Evolutionary conservation across 2,329 filamentous ascomycete species (phyloP).

Genomic region (Fusarium neocosmosporiellum): DNA sequence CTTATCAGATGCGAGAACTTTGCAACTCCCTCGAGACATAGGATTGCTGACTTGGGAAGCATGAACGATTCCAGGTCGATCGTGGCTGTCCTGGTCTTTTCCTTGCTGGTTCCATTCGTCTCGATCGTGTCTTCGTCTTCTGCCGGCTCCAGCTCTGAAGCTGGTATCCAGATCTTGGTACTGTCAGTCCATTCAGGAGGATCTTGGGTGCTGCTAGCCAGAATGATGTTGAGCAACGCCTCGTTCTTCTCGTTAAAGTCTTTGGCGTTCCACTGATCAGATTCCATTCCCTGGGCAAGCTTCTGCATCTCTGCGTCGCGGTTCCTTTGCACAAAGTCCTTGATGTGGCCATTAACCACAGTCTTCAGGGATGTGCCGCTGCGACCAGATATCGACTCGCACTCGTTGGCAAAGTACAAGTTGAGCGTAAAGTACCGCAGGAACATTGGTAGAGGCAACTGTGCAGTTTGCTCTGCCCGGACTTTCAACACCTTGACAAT

Average conservation of each 20-base stretch:
- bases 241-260: conserved; percentile 76
- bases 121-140: conserved; percentile 52
- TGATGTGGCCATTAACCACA: conserved; percentile 84
- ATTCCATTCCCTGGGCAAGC: conserved; percentile 81
- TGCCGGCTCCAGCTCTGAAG: conserved; percentile 51
- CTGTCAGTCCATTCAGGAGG: conserved; percentile 73
- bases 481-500: conserved; percentile 82
- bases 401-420: conserved; percentile 85
- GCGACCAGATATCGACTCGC: conserved; percentile 84
- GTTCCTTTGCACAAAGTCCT: conserved; percentile 79
- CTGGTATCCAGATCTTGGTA: conserved; percentile 68
- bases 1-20: conserved; percentile 85
- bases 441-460: conserved; percentile 76
- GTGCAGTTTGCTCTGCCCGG: conserved; percentile 77
- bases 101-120: conserved; percentile 64
- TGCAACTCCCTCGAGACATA: conserved; percentile 84
- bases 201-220: conserved; percentile 78
- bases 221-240: conserved; percentile 69
- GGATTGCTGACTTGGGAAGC: conserved; percentile 83
- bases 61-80: conserved; percentile 90
- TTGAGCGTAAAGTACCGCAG: conserved; percentile 86
- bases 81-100: conserved; percentile 76
- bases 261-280: conserved; percentile 81
- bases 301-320: conserved; percentile 79
- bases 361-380: conserved; percentile 81